Conservation (phyloP, 768 basidiomycete species). For the Trametes villosa region DNA sequence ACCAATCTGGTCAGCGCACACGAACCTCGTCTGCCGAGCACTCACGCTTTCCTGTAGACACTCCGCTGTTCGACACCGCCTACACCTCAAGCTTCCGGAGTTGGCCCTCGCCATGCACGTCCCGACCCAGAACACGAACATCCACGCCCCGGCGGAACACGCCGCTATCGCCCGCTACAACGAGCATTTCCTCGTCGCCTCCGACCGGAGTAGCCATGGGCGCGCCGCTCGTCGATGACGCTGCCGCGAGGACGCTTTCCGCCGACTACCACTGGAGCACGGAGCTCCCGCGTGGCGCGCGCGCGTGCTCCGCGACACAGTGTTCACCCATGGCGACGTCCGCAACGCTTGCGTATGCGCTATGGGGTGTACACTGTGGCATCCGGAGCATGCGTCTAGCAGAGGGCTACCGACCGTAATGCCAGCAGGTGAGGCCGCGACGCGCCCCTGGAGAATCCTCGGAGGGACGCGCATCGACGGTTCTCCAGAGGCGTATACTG, state of each 20-base stretch:
- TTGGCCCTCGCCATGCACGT: slow-evolving; percentile 42
- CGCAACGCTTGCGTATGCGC: slow-evolving; percentile 46
- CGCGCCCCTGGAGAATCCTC: too few species aligned
- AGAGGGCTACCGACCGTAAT: too few species aligned
- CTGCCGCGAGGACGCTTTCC: slow-evolving; percentile 36
- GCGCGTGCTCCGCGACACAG: slow-evolving; percentile 44
- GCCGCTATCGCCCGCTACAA: slow-evolving; percentile 32
- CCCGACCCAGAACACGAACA: slow-evolving; percentile 46
- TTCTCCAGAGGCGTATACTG: too few species aligned
- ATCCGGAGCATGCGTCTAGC: too few species aligned
- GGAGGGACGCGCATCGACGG: too few species aligned
- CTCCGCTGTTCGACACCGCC: too few species aligned
- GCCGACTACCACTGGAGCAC: slow-evolving; percentile 52
- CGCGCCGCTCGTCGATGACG: slow-evolving; percentile 31
- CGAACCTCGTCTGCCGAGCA: too few species aligned
- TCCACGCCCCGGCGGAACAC: slow-evolving; percentile 41
- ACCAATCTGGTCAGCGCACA: too few species aligned
- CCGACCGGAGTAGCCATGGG: slow-evolving; percentile 52
- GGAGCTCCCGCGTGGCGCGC: slow-evolving; percentile 42
- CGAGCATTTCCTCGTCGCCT: slow-evolving; percentile 40
- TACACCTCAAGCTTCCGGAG: slow-evolving; percentile 40
- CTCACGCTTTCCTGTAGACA: too few species aligned
- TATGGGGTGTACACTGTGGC: too few species aligned
- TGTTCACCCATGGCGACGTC: slow-evolving; percentile 48
- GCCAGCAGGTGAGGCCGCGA: too few species aligned